Evolutionary conservation across 495 filamentous ascomycete genomes (phyloP).

Genomic region (Glonium stellatum): DNA sequence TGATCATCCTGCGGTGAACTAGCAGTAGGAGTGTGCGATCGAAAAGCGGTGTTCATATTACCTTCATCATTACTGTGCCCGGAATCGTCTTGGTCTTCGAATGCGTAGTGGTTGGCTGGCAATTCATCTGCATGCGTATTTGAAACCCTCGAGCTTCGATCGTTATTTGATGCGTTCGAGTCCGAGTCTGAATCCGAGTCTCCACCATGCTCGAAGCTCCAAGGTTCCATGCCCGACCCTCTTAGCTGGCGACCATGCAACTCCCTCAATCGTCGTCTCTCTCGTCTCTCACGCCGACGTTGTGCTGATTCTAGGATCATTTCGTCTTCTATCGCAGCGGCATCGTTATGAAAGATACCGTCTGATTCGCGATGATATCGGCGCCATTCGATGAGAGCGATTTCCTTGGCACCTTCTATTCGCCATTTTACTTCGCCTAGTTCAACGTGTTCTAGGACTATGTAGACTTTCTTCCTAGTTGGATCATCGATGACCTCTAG

Average conservation of each 20-base stretch:
- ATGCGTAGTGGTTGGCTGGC: not conserved
- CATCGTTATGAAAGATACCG: conserved; percentile 38
- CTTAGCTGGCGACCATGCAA: conserved; percentile 8
- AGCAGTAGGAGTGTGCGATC: conserved; percentile 19
- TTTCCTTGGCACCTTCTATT: conserved; percentile 69
- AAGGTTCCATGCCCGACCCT: conserved; percentile 37
- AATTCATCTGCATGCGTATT: conserved; percentile 2
- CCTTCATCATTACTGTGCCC: not conserved
- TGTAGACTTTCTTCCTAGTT: conserved; percentile 91
- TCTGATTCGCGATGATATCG: conserved; percentile 65
- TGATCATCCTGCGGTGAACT: conserved; percentile 29
- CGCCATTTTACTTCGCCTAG: conserved; percentile 91
- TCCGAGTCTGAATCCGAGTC: conserved; percentile 61
- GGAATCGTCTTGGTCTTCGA: not conserved
- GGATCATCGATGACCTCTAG: conserved; percentile 98
- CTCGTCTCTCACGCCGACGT: conserved; percentile 24
- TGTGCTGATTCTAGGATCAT: conserved; percentile 32
- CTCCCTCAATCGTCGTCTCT: conserved; percentile 23
- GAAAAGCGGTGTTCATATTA: conserved; percentile 24
- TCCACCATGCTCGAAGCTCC: conserved; percentile 76
- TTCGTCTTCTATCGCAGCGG: conserved; percentile 53
- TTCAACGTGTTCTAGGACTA: conserved; percentile 91
- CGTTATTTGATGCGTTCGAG: conserved; percentile 29
- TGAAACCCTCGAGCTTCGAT: conserved; percentile 22
- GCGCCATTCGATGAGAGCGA: conserved; percentile 72